phyloP scores from a whole-genome alignment of 2,329 filamentous ascomycete species.

The Neospermospora avenae region DNA sequence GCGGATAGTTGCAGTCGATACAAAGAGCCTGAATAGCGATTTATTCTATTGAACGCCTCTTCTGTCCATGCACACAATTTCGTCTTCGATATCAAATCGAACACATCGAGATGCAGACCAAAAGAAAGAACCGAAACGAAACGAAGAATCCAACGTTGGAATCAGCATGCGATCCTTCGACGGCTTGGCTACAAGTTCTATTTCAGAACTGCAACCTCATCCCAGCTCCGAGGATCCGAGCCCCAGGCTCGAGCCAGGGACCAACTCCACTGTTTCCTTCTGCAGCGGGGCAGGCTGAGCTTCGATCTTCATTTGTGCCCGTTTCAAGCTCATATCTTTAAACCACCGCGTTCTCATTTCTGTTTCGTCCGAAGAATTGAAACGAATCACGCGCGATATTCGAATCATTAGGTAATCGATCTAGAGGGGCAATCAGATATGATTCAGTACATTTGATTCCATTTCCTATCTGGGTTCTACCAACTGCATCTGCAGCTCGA shows the following conservation, averaged over 20 bases:
- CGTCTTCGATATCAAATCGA: not conserved
- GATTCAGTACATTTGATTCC: no score
- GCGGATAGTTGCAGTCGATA: not conserved
- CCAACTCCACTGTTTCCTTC: not conserved
- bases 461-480: not conserved
- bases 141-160: no score
- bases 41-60: not conserved
- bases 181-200: no score
- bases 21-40: conserved; percentile 9
- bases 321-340: not conserved
- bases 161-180: no score
- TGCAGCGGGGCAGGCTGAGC: not conserved
- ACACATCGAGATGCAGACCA: not conserved
- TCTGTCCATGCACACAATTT: not conserved
- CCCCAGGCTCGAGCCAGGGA: not conserved
- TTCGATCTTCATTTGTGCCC: not conserved
- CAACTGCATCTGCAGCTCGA: not conserved
- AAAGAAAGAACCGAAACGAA: not conserved
- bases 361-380: not conserved
- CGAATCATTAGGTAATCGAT: no score
- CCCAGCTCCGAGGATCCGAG: no score
- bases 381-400: no score
- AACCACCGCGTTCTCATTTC: not conserved
- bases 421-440: no score
- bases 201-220: no score